phyloP scores from a whole-genome alignment of 2,329 filamentous ascomycete species.

The Proliferodiscus dingleyae region DNA sequence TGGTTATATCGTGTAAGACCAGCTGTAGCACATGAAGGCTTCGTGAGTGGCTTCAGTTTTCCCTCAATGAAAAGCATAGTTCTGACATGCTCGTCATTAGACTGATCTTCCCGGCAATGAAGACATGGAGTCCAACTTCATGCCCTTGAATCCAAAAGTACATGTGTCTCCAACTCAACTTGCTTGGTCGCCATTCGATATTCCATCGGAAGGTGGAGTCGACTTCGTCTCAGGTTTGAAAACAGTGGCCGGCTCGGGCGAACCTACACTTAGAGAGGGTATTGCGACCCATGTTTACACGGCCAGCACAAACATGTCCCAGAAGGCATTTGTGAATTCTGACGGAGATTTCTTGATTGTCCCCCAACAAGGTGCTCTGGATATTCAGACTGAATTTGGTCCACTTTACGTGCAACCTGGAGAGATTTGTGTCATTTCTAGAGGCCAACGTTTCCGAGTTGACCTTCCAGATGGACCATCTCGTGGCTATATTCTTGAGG shows the following conservation, averaged over 20 bases:
- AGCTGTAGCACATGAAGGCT: constrained; percentile 36
- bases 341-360: constrained; percentile 64
- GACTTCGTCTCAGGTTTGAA: constrained; percentile 45
- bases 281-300: constrained; percentile 46
- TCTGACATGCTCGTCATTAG: constrained; percentile 28
- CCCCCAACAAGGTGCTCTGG: constrained; percentile 50
- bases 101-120: constrained; percentile 29
- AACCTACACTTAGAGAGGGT: constrained; percentile 45
- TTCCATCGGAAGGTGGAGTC: constrained; percentile 16
- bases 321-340: constrained; percentile 46
- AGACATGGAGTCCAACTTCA: constrained; percentile 40
- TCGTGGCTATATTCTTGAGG: constrained; percentile 56
- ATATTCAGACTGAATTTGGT: constrained; percentile 57
- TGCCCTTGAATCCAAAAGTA: constrained; percentile 42
- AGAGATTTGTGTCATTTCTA: constrained; percentile 59
- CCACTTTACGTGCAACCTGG: constrained; percentile 55
- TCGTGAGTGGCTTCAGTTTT: constrained; percentile 6
- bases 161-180: constrained; percentile 42
- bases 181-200: constrained; percentile 44
- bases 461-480: constrained; percentile 53
- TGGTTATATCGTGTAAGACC: constrained; percentile 42
- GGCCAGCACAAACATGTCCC: constrained; percentile 42
- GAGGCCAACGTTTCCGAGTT: constrained; percentile 58
- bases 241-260: constrained; percentile 45
- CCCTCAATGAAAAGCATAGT: not conserved